Evolutionary conservation across 192 early-diverging fungal genomes (phyloP), one percentile per base, ranked within the genome.

Genomic region (Backusella macrospora): DNA sequence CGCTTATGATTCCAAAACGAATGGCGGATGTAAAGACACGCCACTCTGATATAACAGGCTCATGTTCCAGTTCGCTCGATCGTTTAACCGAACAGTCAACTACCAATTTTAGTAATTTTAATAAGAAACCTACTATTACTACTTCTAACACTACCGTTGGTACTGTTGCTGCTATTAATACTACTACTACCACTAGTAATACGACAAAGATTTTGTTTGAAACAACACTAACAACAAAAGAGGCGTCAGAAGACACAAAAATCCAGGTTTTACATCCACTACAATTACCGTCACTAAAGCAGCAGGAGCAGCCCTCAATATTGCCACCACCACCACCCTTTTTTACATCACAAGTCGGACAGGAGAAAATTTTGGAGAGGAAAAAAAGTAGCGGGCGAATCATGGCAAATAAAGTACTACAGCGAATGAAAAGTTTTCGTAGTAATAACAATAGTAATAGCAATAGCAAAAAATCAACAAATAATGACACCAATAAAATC

Each of bases 1-100:
- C 72, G 8, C 6, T 49, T 49, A 49, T 73, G 10, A 45, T 73
- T 39, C 63, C 63, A 65, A 65, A 65, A 39, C 34, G 38, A 65
- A 65, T 34, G 38, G 3, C 38, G 38, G n/a, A 18, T 49, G 48
- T 49, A 39, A 65, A 65, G 34, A 40, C 34, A 39, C 34, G n/a
- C 2, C 38, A 65, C 13, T 39, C 15, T 65, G 37, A 39, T 49
- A 65, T 7, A 39, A 14, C 63, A 37, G 40, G 34, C 14, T 65
- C 37, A n/a, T 65, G 63, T n/a, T 65, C 63, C 34, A 65, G 38
- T 16, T 40, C 63, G 1, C 16, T 65, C 14, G 63, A 65, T 65
- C 34, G 38, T n/a, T 39, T 39, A 65, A 18, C 63, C 13, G 63
- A 40, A 38, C 34, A 38, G 8, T 65, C 38, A 37, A 42, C 38